Base-by-base conservation (phyloP, 1,139 yeast genomes). In the Groenewaldozyma sp. region DNA sequence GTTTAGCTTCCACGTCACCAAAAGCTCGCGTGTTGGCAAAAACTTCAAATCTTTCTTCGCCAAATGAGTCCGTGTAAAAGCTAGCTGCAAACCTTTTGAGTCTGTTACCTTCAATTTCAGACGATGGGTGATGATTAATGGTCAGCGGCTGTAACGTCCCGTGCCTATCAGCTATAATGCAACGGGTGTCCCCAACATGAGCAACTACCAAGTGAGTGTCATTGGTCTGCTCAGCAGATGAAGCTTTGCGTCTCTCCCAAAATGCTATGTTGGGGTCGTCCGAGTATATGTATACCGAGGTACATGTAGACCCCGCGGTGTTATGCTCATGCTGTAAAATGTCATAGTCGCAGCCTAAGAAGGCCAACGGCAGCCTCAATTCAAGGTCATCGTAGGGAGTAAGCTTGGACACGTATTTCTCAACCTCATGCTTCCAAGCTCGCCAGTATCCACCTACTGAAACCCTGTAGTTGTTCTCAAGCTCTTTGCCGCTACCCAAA, bases 111-210 rank as follows among this genome's bases (percentile, higher is more conserved):
- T 91, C 98, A 13, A 75, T 66, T 1, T 88, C 82, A 37, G 87
- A 80, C 1, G 84, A 75, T 2, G 97, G 95, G 60, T 88, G 96
- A 59, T 91, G 98, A 24, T 78, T 74, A 31, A 74, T 71, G 0
- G 95, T 84, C 41, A 91, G 63, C 9, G 83, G 70, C 52, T 81
- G 88, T 0, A 94, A 94, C 34, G 73, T 66, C 2, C 98, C 97
- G 44, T 69, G 63, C 43, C 70, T 71, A 43, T 65, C 68, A 31
- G 58, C 50, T 19, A 91, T 54, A 4, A 91, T 72, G n/a, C 94
- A 88, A 48, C 84, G 72, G 3, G 96, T 83, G 56, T 91, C 98
- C 3, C 98, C 98, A n/a, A 88, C 80, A 57, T 91, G 98, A 1
- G 94, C 91, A 18, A 88, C 74, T 1, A 84, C 72, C 31, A 91